These are phyloP conservation scores for Dianthus caryophyllus DNA, from an alignment of 148 eudicot species.

Conservation along the genomic window DNA sequence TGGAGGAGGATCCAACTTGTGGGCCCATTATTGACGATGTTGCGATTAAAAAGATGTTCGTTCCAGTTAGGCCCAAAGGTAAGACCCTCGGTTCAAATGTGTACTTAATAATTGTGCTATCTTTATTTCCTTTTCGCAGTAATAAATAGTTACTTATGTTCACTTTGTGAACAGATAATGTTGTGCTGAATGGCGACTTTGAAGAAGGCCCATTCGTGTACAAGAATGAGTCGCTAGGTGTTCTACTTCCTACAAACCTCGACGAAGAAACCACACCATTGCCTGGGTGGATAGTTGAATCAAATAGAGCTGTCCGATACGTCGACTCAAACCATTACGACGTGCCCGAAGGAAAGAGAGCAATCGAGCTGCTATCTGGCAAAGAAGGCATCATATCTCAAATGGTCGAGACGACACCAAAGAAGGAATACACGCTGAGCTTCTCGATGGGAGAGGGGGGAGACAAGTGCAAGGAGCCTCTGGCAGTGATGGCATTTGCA, in stretches of 20 bases:
- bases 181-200: conserved; percentile 78
- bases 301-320: conserved; percentile 86
- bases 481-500: conserved; percentile 89
- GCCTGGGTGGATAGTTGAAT: conserved; percentile 95
- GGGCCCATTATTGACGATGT: conserved; percentile 92
- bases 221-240: conserved; percentile 77
- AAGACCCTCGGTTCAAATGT: not conserved
- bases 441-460: conserved; percentile 74
- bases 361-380: conserved; percentile 78
- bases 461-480: conserved; percentile 76
- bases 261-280: conserved; percentile 73
- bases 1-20: conserved; percentile 97
- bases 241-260: conserved; percentile 86
- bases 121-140: no score
- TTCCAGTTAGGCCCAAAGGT: conserved; percentile 72
- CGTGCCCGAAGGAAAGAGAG: conserved; percentile 82
- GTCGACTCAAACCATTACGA: conserved; percentile 76
- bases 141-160: no score
- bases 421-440: conserved; percentile 60
- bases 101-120: not conserved
- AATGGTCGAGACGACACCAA: conserved; percentile 71
- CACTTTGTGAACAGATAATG: conserved; percentile 47
- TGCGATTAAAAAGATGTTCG: conserved; percentile 85
- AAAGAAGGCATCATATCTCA: conserved; percentile 97
- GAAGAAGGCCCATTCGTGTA: conserved; percentile 97